Evolutionary conservation across 768 basidiomycete genomes (phyloP).

Genomic region (Lanmaoa rubissima): DNA sequence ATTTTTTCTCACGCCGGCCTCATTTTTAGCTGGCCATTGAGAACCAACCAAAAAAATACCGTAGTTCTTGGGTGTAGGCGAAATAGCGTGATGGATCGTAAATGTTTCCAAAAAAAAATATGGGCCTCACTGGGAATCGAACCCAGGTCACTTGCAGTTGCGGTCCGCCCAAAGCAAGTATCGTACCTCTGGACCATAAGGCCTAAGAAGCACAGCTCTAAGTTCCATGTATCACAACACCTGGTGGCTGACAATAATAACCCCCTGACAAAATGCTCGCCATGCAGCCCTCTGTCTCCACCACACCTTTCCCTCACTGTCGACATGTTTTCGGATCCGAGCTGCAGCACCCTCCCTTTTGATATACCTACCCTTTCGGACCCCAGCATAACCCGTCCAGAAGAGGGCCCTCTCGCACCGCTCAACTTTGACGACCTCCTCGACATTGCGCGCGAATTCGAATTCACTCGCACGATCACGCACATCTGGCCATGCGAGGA

Average conservation of each 20-base stretch:
- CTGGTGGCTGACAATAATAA: conserved; percentile 19
- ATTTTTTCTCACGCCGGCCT: conserved; percentile 23
- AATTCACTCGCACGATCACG: conserved; percentile 24
- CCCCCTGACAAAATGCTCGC: background rate
- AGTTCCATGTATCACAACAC: too few relatives aligned
- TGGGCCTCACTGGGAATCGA: conserved; percentile 39
- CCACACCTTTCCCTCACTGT: conserved; percentile 1
- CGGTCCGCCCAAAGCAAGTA: conserved; percentile 35
- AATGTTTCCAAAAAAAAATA: background rate
- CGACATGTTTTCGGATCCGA: conserved; percentile 25
- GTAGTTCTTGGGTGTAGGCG: background rate
- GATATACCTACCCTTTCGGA: too few relatives aligned
- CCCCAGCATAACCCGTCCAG: background rate
- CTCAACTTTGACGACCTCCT: conserved; percentile 29
- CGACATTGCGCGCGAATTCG: conserved; percentile 30
- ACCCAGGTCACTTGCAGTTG: conserved; percentile 39
- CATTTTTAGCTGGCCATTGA: background rate
- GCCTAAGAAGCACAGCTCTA: conserved; percentile 3
- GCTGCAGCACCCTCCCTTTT: conserved; percentile 1
- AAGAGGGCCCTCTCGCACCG: conserved; percentile 3
- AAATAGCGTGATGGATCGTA: too few relatives aligned
- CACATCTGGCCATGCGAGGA: conserved; percentile 21
- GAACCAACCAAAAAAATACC: background rate
- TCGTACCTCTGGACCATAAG: conserved; percentile 40
- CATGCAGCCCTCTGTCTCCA: background rate